Conservation (phyloP, 2,329 filamentous ascomycete species). For the Colletotrichum incanum region DNA sequence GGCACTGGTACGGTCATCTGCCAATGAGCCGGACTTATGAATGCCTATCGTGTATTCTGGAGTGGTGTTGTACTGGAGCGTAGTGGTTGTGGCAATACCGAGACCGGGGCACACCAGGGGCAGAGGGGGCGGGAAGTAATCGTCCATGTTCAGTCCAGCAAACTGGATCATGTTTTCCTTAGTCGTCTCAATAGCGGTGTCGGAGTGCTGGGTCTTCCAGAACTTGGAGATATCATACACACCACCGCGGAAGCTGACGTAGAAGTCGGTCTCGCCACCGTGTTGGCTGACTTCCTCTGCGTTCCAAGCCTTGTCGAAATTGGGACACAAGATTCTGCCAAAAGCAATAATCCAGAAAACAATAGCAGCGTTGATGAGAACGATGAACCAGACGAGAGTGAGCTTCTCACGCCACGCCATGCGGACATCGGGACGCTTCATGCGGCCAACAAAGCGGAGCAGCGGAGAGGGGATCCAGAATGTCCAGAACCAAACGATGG, state of each 20-base stretch:
- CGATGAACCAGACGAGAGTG: conserved; percentile 84
- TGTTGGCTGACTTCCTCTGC: conserved; percentile 79
- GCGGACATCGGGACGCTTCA: conserved; percentile 97
- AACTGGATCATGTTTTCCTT: conserved; percentile 81
- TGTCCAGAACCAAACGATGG: conserved; percentile 86
- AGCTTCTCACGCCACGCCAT: conserved; percentile 98
- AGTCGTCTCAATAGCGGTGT: conserved; percentile 74
- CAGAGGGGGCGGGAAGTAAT: conserved; percentile 89
- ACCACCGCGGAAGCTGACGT: conserved; percentile 86
- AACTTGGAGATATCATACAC: conserved; percentile 96
- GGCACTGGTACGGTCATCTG: conserved; percentile 69
- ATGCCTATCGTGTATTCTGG: conserved; percentile 67
- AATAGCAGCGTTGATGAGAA: conserved; percentile 84
- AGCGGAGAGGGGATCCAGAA: conserved; percentile 95
- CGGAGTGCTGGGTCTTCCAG: conserved; percentile 88
- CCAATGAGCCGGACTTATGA: conserved; percentile 79
- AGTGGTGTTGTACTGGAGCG: conserved; percentile 77
- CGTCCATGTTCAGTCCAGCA: conserved; percentile 83
- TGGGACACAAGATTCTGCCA: conserved; percentile 88
- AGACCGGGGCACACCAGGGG: conserved; percentile 81
- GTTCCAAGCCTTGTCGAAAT: conserved; percentile 92
- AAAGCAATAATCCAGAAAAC: conserved; percentile 95
- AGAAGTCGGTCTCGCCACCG: conserved; percentile 82
- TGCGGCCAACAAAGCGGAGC: conserved; percentile 86
- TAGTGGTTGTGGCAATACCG: conserved; percentile 71